These are phyloP conservation scores for Escallonia herrerae DNA, from an alignment of 129 eudicot species.

Conservation along the genomic window DNA sequence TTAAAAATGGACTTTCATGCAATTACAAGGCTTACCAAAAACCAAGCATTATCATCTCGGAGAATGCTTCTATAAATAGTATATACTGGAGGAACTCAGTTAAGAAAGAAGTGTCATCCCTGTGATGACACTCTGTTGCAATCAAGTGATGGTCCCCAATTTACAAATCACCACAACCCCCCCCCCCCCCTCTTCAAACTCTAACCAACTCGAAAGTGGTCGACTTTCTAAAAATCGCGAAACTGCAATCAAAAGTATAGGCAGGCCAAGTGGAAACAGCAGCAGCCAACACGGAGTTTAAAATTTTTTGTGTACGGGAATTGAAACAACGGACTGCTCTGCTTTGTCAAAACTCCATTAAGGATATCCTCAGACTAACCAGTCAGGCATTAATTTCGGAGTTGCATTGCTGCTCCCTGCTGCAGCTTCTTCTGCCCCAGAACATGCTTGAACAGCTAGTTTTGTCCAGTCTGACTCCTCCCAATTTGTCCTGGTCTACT, in stretches of 20 bases:
- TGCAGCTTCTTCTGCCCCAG: constrained; percentile 91
- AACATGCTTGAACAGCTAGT: constrained; percentile 76
- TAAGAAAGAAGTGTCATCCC: not conserved
- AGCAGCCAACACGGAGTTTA: constrained; percentile 6
- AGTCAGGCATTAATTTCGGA: constrained; percentile 77
- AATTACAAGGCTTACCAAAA: not conserved
- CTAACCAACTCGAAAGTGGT: no score
- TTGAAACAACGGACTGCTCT: not conserved
- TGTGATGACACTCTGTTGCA: not conserved
- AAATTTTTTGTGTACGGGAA: not conserved
- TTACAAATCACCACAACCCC: not conserved
- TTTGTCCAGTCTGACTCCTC: constrained; percentile 43
- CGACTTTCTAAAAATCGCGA: no score
- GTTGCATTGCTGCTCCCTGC: constrained; percentile 89
- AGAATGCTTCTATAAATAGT: not conserved
- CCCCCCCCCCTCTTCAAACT: not conserved
- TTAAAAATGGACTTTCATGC: not conserved
- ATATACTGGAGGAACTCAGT: not conserved
- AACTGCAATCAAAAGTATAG: no score
- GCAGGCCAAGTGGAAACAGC: not conserved
- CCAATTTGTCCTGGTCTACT: constrained; percentile 51
- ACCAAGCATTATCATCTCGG: not conserved
- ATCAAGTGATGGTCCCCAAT: not conserved
- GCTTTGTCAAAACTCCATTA: constrained; percentile 4
- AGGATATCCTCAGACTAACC: not conserved